These are phyloP conservation scores for Pythium aquatile DNA, from an alignment of 352 stramenopile species.

Conservation along the genomic window DNA sequence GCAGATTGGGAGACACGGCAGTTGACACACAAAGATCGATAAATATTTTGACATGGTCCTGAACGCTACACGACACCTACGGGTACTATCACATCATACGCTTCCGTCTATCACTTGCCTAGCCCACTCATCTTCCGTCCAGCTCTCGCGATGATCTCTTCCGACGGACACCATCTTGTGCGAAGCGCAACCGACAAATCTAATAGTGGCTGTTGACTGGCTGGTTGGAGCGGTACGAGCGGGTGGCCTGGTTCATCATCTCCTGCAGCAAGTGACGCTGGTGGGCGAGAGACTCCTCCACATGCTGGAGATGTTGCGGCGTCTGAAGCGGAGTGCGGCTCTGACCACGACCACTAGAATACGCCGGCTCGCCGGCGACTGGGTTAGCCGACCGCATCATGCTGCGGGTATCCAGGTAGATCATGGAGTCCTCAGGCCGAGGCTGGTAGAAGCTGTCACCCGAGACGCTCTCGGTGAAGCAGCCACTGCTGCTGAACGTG, in stretches of 20 bases:
- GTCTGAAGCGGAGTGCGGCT: neutral
- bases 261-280: conserved; percentile 59
- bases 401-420: conserved; percentile 25
- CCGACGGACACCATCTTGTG: conserved; percentile 8
- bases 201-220: conserved; percentile 12
- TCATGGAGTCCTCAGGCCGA: conserved; percentile 17
- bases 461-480: conserved; percentile 12
- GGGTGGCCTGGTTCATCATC: conserved; percentile 60
- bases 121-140: neutral
- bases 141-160: conserved; percentile 8
- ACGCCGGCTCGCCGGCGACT: neutral
- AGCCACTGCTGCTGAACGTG: conserved; percentile 18
- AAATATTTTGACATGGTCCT: neutral
- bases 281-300: conserved; percentile 68
- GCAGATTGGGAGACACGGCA: neutral
- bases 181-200: neutral
- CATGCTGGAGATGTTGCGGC: conserved; percentile 14
- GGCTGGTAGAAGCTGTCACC: conserved; percentile 13
- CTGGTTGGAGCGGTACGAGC: conserved; percentile 1
- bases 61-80: neutral
- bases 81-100: neutral
- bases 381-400: conserved; percentile 16
- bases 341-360: conserved; percentile 1
- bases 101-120: neutral
- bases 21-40: neutral